Evolutionary conservation across 2,329 filamentous ascomycete species (phyloP).

Genomic region (Mycosphaerelloides madeirae): DNA sequence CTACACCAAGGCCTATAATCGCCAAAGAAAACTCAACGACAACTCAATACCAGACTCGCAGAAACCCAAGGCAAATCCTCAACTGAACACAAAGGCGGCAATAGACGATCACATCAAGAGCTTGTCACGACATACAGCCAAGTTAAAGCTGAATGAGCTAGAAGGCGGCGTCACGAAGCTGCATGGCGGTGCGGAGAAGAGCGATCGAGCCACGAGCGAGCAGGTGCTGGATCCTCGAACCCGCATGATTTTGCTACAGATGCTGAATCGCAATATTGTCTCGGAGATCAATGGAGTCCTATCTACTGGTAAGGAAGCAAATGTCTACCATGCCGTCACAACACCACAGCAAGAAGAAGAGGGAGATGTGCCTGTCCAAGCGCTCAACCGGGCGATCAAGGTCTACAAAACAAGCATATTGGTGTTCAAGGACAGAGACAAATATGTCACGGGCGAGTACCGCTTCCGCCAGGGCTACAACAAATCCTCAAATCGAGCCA

Average conservation of each 20-base stretch:
- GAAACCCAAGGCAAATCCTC: slow-evolving; percentile 68
- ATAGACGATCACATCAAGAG: slow-evolving; percentile 84
- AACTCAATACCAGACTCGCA: slow-evolving; percentile 45
- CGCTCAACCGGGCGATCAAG: slow-evolving; percentile 82
- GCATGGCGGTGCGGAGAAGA: slow-evolving; percentile 55
- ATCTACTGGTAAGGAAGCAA: slow-evolving; percentile 95
- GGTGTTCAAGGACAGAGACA: slow-evolving; percentile 95
- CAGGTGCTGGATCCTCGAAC: slow-evolving; percentile 92
- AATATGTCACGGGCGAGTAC: slow-evolving; percentile 92
- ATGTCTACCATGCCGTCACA: slow-evolving; percentile 87
- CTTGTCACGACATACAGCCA: slow-evolving; percentile 78
- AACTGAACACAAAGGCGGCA: slow-evolving; percentile 71
- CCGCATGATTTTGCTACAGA: slow-evolving; percentile 89
- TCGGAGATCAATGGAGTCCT: slow-evolving; percentile 92
- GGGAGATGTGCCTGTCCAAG: slow-evolving; percentile 39
- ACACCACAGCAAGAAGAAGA: slow-evolving; percentile 52
- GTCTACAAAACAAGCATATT: slow-evolving; percentile 98
- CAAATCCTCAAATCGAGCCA: slow-evolving; percentile 90
- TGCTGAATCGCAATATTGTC: slow-evolving; percentile 88
- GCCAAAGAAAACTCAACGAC: slow-evolving; percentile 66
- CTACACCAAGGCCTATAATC: slow-evolving; percentile 82
- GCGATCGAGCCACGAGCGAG: slow-evolving; percentile 87
- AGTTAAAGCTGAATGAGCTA: slow-evolving; percentile 70
- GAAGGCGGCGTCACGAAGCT: slow-evolving; percentile 50
- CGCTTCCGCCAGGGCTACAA: slow-evolving; percentile 86